Percentiles rank a stretch among this genome's conserved stretches.
These are phyloP conservation scores for Aspergillus hiratsukae DNA, from an alignment of 2,329 filamentous ascomycete species.

Conservation along the genomic window DNA sequence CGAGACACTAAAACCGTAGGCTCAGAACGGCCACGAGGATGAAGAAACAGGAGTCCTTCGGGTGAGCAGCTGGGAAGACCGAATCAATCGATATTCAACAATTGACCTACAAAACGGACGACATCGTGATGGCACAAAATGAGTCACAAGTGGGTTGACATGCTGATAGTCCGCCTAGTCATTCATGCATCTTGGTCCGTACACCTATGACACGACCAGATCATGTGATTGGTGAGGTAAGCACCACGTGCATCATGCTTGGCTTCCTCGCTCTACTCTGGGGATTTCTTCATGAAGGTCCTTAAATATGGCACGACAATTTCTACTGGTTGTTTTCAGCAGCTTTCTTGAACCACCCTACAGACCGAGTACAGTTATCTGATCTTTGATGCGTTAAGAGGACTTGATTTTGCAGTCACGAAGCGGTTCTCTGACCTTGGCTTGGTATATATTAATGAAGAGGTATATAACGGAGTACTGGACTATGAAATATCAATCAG, in stretches of 20 bases:
- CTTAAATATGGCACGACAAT: background rate
- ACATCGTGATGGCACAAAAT: constrained; percentile 1
- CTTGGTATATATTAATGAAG: background rate
- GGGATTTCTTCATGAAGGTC: background rate
- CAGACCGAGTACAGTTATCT: background rate
- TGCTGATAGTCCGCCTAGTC: background rate
- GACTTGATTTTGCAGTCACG: background rate
- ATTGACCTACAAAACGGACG: background rate
- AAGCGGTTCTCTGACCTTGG: background rate
- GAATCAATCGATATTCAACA: background rate
- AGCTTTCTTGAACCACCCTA: background rate
- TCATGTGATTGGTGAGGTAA: constrained; percentile 12
- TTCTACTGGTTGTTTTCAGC: background rate
- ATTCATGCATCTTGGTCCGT: background rate
- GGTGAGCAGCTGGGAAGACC: background rate
- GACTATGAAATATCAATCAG: constrained; percentile 14
- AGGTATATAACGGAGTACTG: too few species aligned
- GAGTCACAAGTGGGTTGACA: constrained; percentile 1
- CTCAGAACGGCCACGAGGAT: background rate
- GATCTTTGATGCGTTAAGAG: background rate
- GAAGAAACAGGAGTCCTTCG: background rate
- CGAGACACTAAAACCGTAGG: background rate
- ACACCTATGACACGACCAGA: background rate
- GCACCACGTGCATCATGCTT: background rate
- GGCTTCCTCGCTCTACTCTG: background rate